Evolutionary conservation across 164 flowering plant species (phyloP).

Genomic region (Annona squamosa): DNA sequence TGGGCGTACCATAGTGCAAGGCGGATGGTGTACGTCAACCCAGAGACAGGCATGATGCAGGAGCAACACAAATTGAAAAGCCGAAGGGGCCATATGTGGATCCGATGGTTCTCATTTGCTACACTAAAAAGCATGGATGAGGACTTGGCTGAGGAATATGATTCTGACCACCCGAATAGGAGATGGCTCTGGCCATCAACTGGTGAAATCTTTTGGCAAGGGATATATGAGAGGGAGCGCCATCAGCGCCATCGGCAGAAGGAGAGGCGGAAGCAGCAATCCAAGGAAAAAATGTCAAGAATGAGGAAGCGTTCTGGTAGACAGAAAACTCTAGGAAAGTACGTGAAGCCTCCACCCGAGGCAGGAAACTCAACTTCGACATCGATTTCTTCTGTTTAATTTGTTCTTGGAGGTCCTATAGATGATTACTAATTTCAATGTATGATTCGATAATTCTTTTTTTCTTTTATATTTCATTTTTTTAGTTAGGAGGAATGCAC

Average conservation of each 20-base stretch:
- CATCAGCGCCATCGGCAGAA: slow-evolving; percentile 41
- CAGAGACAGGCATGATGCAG: slow-evolving; percentile 66
- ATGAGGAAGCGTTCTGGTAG: slow-evolving; percentile 38
- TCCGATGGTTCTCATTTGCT: slow-evolving; percentile 70
- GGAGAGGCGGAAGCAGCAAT: slow-evolving; percentile 55
- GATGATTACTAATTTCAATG: slow-evolving; percentile 8
- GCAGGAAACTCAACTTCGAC: slow-evolving; percentile 30
- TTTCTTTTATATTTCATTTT: slow-evolving; percentile 12
- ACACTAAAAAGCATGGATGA: slow-evolving; percentile 92
- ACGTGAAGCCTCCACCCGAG: slow-evolving; percentile 71
- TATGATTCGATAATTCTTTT: slow-evolving; percentile 28
- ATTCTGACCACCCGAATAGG: slow-evolving; percentile 42
- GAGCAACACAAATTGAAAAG: slow-evolving; percentile 65
- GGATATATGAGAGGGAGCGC: slow-evolving; percentile 72
- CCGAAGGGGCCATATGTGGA: slow-evolving; percentile 85
- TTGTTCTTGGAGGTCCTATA: background rate
- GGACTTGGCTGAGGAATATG: slow-evolving; percentile 86
- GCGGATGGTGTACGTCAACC: slow-evolving; percentile 72
- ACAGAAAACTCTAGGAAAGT: slow-evolving; percentile 75
- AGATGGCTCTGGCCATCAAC: slow-evolving; percentile 93
- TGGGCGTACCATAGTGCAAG: slow-evolving; percentile 98
- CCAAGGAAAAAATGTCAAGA: slow-evolving; percentile 58
- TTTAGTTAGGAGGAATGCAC: slow-evolving; percentile 25
- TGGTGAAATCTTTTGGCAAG: slow-evolving; percentile 91
- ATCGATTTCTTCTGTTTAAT: background rate